phyloP scores from a whole-genome alignment of 106 monocot genomes.

The Agapanthus africanus region DNA sequence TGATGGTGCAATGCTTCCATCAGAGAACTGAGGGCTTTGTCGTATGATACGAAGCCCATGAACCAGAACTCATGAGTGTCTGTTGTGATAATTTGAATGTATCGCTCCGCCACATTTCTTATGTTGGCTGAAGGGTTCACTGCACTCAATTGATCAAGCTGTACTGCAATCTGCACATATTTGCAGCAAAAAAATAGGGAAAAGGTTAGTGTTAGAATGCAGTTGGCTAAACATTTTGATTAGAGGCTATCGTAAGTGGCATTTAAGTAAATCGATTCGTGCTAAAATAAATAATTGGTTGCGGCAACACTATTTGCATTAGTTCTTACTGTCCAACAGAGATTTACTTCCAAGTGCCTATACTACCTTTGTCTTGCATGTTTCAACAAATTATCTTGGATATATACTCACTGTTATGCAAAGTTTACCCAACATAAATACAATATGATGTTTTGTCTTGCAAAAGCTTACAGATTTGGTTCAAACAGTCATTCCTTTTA shows the following conservation, averaged over 20 bases:
- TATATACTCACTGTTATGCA: too few species aligned
- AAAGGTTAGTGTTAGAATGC: neutral
- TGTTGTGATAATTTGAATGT: slow-evolving; percentile 52
- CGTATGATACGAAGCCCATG: slow-evolving; percentile 79
- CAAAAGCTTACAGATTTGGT: too few species aligned
- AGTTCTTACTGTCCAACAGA: neutral
- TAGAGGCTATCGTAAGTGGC: too few species aligned
- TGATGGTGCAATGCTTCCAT: slow-evolving; percentile 32
- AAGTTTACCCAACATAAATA: too few species aligned
- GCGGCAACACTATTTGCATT: neutral
- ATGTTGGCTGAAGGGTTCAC: slow-evolving; percentile 34
- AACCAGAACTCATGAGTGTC: slow-evolving; percentile 81
- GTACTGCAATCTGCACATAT: slow-evolving; percentile 43
- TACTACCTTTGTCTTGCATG: too few species aligned
- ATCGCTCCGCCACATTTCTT: slow-evolving; percentile 43
- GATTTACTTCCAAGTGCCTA: too few species aligned
- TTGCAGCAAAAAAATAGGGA: neutral
- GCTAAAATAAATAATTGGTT: neutral
- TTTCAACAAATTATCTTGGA: too few species aligned
- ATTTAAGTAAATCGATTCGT: too few species aligned
- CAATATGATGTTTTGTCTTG: too few species aligned
- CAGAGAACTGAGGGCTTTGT: slow-evolving; percentile 72
- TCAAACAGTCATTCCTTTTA: too few species aligned
- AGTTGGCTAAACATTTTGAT: neutral
- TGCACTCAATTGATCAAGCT: slow-evolving; percentile 36